Conservation (phyloP, 768 basidiomycete species). For the Rhodotorula taiwanensis region DNA sequence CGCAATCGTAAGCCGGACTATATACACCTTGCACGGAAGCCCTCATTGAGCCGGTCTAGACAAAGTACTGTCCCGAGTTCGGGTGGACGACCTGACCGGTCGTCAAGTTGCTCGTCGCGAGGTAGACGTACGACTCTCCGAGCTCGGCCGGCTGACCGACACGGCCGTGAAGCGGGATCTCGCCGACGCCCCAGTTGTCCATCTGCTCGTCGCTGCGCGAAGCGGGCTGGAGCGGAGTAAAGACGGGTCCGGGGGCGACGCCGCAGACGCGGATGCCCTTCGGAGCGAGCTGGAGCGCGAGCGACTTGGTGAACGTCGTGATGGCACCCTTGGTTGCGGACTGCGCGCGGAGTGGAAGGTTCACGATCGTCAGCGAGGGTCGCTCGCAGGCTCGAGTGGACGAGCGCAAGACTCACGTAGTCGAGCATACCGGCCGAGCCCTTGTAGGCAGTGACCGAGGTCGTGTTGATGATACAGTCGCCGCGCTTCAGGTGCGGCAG, state of each 20-base stretch:
- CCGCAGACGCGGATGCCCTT: constrained; percentile 58
- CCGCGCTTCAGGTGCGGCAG: constrained; percentile 59
- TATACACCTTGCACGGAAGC: too few relatives aligned
- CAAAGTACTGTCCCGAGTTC: constrained; percentile 15
- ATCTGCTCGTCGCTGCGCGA: constrained; percentile 55
- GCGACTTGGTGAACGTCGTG: constrained; percentile 53
- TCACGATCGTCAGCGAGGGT: constrained; percentile 37
- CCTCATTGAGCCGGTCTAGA: too few relatives aligned
- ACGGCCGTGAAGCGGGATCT: constrained; percentile 50
- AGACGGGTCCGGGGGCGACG: constrained; percentile 55
- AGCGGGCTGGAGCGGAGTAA: constrained; percentile 57
- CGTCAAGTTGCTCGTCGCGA: constrained; percentile 22
- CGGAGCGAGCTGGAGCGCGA: constrained; percentile 53
- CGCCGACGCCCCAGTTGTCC: constrained; percentile 50
- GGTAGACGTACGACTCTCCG: constrained; percentile 25
- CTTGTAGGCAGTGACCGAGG: constrained; percentile 54
- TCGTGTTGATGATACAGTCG: constrained; percentile 57
- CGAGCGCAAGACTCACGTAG: constrained; percentile 1
- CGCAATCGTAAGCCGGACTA: too few relatives aligned
- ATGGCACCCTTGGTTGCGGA: constrained; percentile 58
- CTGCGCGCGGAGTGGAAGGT: constrained; percentile 49
- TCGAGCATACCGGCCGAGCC: constrained; percentile 26
- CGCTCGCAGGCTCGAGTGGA: not conserved
- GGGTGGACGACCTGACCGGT: constrained; percentile 29
- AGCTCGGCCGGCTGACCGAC: constrained; percentile 38